phyloP scores from a whole-genome alignment of 129 eudicot species.

The Escallonia rubra region DNA sequence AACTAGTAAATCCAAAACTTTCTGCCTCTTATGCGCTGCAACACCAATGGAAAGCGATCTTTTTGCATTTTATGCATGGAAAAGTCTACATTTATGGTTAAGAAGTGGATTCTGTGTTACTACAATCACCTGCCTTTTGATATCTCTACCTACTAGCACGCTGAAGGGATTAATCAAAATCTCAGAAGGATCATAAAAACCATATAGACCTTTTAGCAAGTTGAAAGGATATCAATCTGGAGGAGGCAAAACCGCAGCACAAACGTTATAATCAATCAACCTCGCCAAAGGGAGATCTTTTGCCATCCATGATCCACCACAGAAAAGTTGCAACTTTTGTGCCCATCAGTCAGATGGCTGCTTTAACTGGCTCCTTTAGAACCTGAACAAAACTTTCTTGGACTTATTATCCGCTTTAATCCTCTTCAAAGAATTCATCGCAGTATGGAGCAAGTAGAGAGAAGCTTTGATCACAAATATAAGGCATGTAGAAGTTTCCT shows the following conservation, averaged over 20 bases:
- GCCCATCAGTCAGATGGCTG: not conserved
- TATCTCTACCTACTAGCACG: not conserved
- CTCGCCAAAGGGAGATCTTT: not conserved
- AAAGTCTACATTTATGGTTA: not conserved
- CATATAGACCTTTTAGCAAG: not conserved
- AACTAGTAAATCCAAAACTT: not conserved
- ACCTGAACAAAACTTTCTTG: not conserved
- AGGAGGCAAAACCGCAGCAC: not conserved
- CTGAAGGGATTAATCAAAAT: not conserved
- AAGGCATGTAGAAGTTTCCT: too few species aligned
- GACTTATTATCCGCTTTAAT: too few species aligned
- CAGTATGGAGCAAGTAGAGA: too few species aligned
- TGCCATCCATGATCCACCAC: not conserved
- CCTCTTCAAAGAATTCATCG: too few species aligned
- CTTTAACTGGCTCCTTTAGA: not conserved
- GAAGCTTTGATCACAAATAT: too few species aligned
- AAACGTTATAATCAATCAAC: not conserved
- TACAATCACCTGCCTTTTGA: not conserved
- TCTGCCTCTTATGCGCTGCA: not conserved
- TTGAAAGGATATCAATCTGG: not conserved
- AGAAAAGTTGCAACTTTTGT: constrained; percentile 10
- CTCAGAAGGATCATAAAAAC: not conserved
- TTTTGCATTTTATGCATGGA: not conserved
- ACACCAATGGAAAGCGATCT: constrained; percentile 6
- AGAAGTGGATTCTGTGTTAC: not conserved